A percentile compares a stretch with the other conserved stretches of the same genome.
phyloP scores from a whole-genome alignment of 345 rosid species.

The Gossypium rotundifolium region DNA sequence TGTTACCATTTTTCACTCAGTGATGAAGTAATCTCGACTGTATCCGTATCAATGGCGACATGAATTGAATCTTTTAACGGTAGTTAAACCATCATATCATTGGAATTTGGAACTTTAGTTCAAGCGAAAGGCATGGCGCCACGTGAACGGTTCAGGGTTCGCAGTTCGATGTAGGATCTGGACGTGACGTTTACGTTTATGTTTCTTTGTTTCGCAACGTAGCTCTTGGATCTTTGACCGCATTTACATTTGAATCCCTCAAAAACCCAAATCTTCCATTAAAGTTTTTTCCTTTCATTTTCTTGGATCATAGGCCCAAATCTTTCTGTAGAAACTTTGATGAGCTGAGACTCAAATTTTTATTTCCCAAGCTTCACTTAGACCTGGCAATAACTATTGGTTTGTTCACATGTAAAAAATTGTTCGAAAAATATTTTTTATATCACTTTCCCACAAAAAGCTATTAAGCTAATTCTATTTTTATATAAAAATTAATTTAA shows the following conservation, averaged over 20 bases:
- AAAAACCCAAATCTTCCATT: not conserved
- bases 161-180: not conserved
- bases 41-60: not conserved
- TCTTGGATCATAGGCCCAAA: too few relatives aligned
- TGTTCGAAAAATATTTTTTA: too few relatives aligned
- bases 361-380: too few relatives aligned
- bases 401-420: too few relatives aligned
- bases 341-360: too few relatives aligned
- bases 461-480: too few relatives aligned
- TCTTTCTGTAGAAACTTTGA: too few relatives aligned
- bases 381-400: too few relatives aligned
- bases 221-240: not conserved
- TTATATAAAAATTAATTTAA: too few relatives aligned
- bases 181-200: not conserved
- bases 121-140: slow-evolving; percentile 4
- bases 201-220: not conserved
- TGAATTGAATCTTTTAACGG: not conserved
- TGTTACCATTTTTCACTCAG: slow-evolving; percentile 21
- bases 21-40: not conserved
- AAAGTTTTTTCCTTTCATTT: too few relatives aligned
- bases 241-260: not conserved
- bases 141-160: slow-evolving; percentile 7
- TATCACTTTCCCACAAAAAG: too few relatives aligned
- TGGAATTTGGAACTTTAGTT: not conserved
- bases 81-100: not conserved